Percentiles rank a stretch among this genome's conserved stretches.
These are phyloP conservation scores for Magnolia officinalis DNA, from an alignment of 164 flowering plant genomes.

Conservation along the genomic window DNA sequence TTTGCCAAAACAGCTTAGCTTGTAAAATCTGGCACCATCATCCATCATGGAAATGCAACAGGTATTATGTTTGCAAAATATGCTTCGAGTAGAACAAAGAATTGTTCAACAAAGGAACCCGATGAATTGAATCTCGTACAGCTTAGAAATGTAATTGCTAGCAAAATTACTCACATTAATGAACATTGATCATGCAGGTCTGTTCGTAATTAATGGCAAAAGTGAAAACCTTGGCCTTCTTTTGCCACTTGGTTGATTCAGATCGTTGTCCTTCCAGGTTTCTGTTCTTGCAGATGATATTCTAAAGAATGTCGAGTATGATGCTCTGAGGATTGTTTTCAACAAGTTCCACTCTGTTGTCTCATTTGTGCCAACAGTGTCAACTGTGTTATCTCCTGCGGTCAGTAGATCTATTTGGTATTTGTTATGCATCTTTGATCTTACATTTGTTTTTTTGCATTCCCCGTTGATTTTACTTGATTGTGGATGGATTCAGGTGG, in stretches of 20 bases:
- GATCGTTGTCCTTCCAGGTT: conserved; percentile 45
- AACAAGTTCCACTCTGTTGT: conserved; percentile 89
- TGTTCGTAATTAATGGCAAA: no score
- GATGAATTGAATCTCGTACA: no score
- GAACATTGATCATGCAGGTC: no score
- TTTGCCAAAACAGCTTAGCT: no score
- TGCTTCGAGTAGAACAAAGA: no score
- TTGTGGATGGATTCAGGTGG: conserved; percentile 35
- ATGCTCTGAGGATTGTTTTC: conserved; percentile 80
- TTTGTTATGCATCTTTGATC: not conserved
- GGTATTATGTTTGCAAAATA: no score
- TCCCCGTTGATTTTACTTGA: not conserved
- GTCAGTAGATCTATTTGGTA: conserved; percentile 23
- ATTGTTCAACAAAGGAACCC: no score
- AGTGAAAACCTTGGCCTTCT: no score
- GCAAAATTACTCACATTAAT: no score
- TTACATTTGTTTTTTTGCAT: not conserved
- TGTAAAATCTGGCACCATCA: no score
- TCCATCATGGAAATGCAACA: no score
- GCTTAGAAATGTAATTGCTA: no score
- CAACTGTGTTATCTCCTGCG: conserved; percentile 88
- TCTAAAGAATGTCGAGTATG: conserved; percentile 86
- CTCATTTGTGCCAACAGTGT: conserved; percentile 63
- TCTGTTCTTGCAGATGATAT: conserved; percentile 93
- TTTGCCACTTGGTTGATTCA: not conserved